Base-by-base conservation (phyloP, 2,329 filamentous ascomycete species). In the Penicillium olsonii region DNA sequence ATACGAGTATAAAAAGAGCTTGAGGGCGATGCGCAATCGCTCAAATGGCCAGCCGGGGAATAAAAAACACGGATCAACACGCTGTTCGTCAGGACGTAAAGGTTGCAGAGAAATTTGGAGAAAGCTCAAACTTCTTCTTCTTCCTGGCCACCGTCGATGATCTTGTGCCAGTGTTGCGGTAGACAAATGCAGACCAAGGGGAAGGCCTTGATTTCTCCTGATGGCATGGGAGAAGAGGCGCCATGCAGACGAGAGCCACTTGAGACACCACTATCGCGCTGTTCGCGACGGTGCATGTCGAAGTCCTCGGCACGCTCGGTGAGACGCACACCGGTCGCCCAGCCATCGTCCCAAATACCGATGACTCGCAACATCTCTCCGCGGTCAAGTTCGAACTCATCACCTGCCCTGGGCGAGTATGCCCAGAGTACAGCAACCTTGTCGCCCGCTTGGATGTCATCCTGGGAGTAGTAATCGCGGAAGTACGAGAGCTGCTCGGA, bases 281-380 rank as follows among this genome's bases (percentile, higher is more conserved):
- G 91, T 27, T 84, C 77, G 63, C 88, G 85, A 62, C 84, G 83
- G 56, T 87, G 82, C 37, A 82, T 80, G 61, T 95, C 89, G 85
- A 90, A 96, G 56, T 96, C 90, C 53, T 97, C 92, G 2, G 91
- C 91, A 47, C 84, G 82, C 62, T 95, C 89, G 45, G 87, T 81
- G 48, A 95, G 76, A 66, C 95, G 80, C 47, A 96, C 82, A 62
- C 94, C 94, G 1, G 94, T 99, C 10, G 94, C 94, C 94, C 94
- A 99, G 39, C 94, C 94, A 68, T 99, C 94, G 65, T 99, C 94
- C 94, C 94, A 99, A 59, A 99, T 99, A 54, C 94, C 94, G 26
- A 97, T 87, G 12, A 99, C 87, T 75, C 96, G 97, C 65, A 99
- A 81, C 92, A 99, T 96, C 67, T 99, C 94, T 45, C 94, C 94